Base-by-base conservation (phyloP, 2,329 filamentous ascomycete genomes). In the Cadophora malorum region DNA sequence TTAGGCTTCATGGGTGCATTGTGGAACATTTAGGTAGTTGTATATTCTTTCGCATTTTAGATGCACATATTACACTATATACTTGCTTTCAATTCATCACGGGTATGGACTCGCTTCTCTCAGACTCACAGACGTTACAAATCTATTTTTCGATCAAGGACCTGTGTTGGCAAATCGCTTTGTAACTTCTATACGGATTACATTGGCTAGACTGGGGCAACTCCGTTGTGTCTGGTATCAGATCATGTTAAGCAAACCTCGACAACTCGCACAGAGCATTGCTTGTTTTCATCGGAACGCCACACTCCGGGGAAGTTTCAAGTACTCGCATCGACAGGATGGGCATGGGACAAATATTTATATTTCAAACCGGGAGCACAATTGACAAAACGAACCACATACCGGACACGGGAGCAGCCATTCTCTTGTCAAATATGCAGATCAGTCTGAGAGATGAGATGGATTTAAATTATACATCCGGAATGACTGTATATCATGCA, bases 51-150 rank as follows among this genome's bases (percentile, higher is more conserved):
- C 25, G 50, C 33, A 64, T 61, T 56, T 41, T 66, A 65, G 56
- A 69, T 69, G 68, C 65, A 67, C 65, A 67, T 69, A 65, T 65
- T 50, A 63, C 55, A 45, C 33, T 45, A 61, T 25, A 66, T 63
- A 58, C 61, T 31, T 60, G 25, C 38, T n/a, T 23, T 25, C 23
- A 50, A 5, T 59, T 45, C 14, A 23, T 41, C 3, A 4, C 38
- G 8, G 16, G 5, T 6, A 12, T 12, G 38, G 38, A 1, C 5
- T 28, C 16, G 14, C 8, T 33, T 49, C 12, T 10, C 8, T 33
- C 8, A 28, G 1, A 5, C 0, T n/a, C 6, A 12, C 19, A 4
- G 12, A 61, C 41, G 4, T 10, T 38, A 14, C 35, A 38, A 38
- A 4, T 38, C 9, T 9, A 2, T 38, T 10, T 14, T 9, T 9